Evolutionary conservation across 768 basidiomycete genomes (phyloP).

Genomic region (Tylopilus subfusipes): DNA sequence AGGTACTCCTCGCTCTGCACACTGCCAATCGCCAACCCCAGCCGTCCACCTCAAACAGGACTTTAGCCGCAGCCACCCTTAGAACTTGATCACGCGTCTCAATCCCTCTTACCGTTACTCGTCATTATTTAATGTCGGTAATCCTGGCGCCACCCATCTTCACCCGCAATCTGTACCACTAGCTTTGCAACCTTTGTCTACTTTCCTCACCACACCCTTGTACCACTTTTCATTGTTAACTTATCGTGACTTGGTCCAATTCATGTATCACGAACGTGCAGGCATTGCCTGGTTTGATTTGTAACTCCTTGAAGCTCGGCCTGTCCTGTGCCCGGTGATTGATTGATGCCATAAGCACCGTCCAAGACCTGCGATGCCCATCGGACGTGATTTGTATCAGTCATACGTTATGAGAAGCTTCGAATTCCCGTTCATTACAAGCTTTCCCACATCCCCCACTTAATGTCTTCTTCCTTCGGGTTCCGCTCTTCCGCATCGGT

Average conservation of each 20-base stretch:
- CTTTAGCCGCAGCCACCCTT: slow-evolving; percentile 17
- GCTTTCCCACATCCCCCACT: neutral
- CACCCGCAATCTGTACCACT: slow-evolving; percentile 27
- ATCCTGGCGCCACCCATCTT: neutral
- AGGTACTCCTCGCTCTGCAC: slow-evolving; percentile 65
- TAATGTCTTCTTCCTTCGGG: slow-evolving; percentile 35
- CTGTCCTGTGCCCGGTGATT: neutral
- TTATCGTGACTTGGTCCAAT: slow-evolving; percentile 13
- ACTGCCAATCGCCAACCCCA: slow-evolving; percentile 21
- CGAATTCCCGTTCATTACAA: neutral
- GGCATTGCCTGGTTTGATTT: neutral
- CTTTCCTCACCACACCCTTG: slow-evolving; percentile 14
- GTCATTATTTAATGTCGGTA: slow-evolving; percentile 2
- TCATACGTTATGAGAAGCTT: neutral
- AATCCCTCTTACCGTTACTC: neutral
- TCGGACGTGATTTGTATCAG: neutral
- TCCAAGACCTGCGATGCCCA: neutral
- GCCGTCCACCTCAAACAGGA: slow-evolving; percentile 16
- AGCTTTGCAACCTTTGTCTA: slow-evolving; percentile 12
- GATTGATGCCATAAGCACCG: neutral
- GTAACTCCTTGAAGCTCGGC: neutral
- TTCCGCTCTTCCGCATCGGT: slow-evolving; percentile 54
- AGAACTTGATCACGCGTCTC: slow-evolving; percentile 20
- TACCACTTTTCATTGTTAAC: slow-evolving; percentile 19
- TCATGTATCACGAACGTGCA: slow-evolving; percentile 11